phyloP scores from a whole-genome alignment of 1,284 basidiomycete genomes.

The Apiotrichum montevideense region DNA sequence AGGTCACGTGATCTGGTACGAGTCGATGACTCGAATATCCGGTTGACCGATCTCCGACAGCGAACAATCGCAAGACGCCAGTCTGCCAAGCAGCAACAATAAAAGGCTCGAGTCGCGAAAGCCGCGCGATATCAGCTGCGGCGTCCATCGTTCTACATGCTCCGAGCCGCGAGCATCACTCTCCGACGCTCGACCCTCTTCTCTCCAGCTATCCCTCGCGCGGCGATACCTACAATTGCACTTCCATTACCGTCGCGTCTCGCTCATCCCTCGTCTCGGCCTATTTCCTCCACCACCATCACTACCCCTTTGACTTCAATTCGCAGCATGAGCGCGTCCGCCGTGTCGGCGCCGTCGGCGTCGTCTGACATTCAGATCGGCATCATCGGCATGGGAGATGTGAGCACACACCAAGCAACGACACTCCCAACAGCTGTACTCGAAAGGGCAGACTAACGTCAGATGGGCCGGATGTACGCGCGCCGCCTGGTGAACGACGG shows the following conservation, averaged over 20 bases:
- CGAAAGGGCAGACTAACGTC: conserved; percentile 7
- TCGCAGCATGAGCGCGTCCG: background rate
- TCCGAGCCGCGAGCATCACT: background rate
- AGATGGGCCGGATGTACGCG: conserved; percentile 95
- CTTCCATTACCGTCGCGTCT: no score
- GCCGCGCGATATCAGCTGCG: background rate
- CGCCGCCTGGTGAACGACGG: conserved; percentile 43
- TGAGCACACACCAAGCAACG: conserved; percentile 14
- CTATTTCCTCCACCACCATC: background rate
- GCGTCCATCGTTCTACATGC: background rate
- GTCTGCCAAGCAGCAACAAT: no score
- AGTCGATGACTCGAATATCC: no score
- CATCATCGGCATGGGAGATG: conserved; percentile 77
- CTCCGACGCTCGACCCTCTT: background rate
- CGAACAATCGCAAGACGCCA: no score
- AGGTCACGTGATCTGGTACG: no score
- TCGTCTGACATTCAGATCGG: conserved; percentile 59
- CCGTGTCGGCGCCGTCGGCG: conserved; percentile 48
- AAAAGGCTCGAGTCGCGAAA: background rate
- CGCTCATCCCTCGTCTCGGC: background rate
- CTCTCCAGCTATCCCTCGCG: no score
- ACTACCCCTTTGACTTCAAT: background rate
- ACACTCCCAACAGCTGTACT: no score
- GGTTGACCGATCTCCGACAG: no score
- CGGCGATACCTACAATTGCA: no score